Evolutionary conservation across 2,329 filamentous ascomycete species (phyloP).

Genomic region (Elsinoe fawcettii): DNA sequence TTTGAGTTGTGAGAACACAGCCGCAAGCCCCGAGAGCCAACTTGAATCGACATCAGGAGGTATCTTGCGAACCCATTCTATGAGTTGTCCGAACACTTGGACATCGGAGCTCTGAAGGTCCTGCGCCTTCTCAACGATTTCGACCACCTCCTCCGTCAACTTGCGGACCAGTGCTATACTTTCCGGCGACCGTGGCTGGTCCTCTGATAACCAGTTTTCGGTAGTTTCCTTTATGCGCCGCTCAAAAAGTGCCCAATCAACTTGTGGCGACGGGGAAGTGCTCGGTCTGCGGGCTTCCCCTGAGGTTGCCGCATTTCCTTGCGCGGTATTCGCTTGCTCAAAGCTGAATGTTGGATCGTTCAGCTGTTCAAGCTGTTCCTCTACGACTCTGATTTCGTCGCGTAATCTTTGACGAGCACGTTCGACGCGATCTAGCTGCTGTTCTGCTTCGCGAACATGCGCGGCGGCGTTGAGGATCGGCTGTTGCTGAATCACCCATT

Average conservation of each 20-base stretch:
- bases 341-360: not conserved
- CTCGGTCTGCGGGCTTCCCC: not conserved
- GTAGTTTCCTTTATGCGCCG: not conserved
- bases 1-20: not conserved
- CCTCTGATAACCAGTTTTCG: not conserved
- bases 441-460: constrained; percentile 27
- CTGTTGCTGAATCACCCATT: constrained; percentile 98
- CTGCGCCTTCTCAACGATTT: not conserved
- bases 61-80: constrained; percentile 12
- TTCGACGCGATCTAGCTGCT: constrained; percentile 21
- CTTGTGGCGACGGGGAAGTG: not conserved
- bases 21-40: constrained; percentile 1
- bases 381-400: constrained; percentile 14
- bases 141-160: constrained; percentile 5
- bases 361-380: constrained; percentile 15
- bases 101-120: not conserved
- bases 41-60: constrained; percentile 7
- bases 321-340: not conserved
- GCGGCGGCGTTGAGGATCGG: constrained; percentile 73
- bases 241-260: constrained; percentile 4
- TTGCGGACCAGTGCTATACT: constrained; percentile 4
- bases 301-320: not conserved
- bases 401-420: constrained; percentile 14
- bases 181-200: not conserved
- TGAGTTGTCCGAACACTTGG: not conserved